Evolutionary conservation across 345 rosid genomes (phyloP), one percentile per base, ranked within the genome.

Genomic region (Hypericum androsaemum): DNA sequence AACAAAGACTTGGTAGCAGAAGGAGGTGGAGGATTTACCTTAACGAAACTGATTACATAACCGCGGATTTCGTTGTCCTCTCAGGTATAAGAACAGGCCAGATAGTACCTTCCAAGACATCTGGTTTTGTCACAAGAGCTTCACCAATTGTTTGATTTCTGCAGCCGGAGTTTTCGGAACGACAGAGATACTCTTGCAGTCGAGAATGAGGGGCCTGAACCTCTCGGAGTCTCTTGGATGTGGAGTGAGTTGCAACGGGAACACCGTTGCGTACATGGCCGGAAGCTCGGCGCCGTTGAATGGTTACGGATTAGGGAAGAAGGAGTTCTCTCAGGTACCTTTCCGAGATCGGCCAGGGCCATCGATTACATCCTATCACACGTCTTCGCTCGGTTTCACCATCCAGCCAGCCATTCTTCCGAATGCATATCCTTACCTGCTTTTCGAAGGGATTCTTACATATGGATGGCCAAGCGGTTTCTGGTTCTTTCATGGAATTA

Each of bases 321-420:
- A 64, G 39, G 61, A 72, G 53, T 6, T 76, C 32, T 52, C 62
- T 8, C 59, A 64, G 15, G 56, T 47, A 52, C 61, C 75, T 39
- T 69, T 64, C 16, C 60, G 61, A 22, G 68, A 59, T 22, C 54
- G 73, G 48, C 77, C 80, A 7, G 80, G 77, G 17, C 80, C 75
- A 13, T 65, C 75, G 43, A 72, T 76, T 44, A 57, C 77, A 43
- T 61, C 71, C 1, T 66, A 73, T 37, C 50, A 51, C 57, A 54
- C 80, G 28, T 72, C 68, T 57, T 64, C 81, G 12, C 35, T 56
- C 66, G 74, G 79, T 46, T 75, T 64, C 66, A 75, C 74, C 6
- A 66, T 76, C 52, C 71, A 72, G 80, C 77, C 69, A 7, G 77
- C 71, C 3, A 62, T 70, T 36, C 64, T 76, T 66, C 81, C 77